Evolutionary conservation across 257 asterid species (phyloP).

Genomic region (Henckelia pumila): DNA sequence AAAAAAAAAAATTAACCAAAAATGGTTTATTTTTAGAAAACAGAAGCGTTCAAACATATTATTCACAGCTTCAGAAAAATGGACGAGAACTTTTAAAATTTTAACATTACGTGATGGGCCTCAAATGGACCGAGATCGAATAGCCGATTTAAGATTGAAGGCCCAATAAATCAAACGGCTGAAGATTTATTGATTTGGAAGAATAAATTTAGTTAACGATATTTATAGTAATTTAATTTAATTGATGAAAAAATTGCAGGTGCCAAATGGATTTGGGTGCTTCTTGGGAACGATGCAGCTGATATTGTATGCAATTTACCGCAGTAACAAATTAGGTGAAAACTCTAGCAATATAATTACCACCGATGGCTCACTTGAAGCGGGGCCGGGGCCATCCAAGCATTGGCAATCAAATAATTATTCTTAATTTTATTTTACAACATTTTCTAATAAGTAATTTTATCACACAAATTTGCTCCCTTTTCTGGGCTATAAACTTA

Average conservation of each 20-base stretch:
- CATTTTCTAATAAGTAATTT: too few relatives aligned
- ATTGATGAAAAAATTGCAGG: conserved; percentile 32
- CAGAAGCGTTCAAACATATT: too few relatives aligned
- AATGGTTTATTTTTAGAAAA: too few relatives aligned
- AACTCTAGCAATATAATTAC: conserved; percentile 24
- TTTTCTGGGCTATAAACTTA: too few relatives aligned
- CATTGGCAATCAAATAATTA: conserved; percentile 20
- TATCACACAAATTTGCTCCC: too few relatives aligned
- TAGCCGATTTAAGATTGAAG: not conserved
- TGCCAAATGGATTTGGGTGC: conserved; percentile 76
- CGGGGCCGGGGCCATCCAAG: conserved; percentile 32
- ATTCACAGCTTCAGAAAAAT: too few relatives aligned
- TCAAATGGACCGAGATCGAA: too few relatives aligned
- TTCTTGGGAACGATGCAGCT: conserved; percentile 66
- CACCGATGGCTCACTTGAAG: conserved; percentile 31
- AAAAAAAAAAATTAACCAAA: too few relatives aligned
- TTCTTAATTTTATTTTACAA: too few relatives aligned
- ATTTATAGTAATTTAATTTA: not conserved
- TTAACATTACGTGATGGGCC: too few relatives aligned
- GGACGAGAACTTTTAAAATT: too few relatives aligned
- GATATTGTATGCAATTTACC: conserved; percentile 53
- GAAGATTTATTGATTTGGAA: too few relatives aligned
- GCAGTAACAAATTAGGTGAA: conserved; percentile 36
- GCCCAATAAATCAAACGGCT: not conserved
- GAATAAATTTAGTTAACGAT: not conserved